phyloP scores from a whole-genome alignment of 257 asterid genomes.

The Solanum arcanum region DNA sequence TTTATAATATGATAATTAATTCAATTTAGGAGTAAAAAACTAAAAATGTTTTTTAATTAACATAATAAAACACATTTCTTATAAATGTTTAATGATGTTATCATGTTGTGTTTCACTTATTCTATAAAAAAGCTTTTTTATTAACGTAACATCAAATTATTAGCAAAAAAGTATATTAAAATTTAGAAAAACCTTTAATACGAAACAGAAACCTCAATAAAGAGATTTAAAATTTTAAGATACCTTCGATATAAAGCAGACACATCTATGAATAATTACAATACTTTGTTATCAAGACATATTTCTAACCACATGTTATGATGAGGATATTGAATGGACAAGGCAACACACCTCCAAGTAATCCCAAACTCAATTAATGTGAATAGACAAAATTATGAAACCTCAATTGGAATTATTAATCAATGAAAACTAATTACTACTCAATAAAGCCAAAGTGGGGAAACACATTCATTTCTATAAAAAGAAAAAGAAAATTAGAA shows the following conservation, averaged over 20 bases:
- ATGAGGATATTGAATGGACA: not conserved
- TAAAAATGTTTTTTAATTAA: too few relatives aligned
- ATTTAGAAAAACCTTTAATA: too few relatives aligned
- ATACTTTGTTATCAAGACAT: not conserved
- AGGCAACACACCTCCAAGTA: not conserved
- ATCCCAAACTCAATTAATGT: not conserved
- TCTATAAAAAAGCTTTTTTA: too few relatives aligned
- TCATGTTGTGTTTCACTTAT: too few relatives aligned
- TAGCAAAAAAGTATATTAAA: too few relatives aligned
- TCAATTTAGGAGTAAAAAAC: too few relatives aligned
- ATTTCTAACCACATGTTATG: not conserved
- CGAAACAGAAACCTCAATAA: not conserved
- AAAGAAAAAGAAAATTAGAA: too few relatives aligned
- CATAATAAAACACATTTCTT: too few relatives aligned
- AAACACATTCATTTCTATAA: too few relatives aligned
- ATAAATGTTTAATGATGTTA: too few relatives aligned
- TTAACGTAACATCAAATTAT: not conserved
- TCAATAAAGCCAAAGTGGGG: not conserved
- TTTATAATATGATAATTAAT: too few relatives aligned
- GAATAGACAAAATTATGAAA: not conserved
- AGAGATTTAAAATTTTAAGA: not conserved
- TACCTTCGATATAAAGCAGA: not conserved
- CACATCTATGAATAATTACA: not conserved
- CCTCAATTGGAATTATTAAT: not conserved
- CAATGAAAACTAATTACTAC: not conserved